Conservation (phyloP, 73 alveolate genomes). For the Stentor roeselii region DNA sequence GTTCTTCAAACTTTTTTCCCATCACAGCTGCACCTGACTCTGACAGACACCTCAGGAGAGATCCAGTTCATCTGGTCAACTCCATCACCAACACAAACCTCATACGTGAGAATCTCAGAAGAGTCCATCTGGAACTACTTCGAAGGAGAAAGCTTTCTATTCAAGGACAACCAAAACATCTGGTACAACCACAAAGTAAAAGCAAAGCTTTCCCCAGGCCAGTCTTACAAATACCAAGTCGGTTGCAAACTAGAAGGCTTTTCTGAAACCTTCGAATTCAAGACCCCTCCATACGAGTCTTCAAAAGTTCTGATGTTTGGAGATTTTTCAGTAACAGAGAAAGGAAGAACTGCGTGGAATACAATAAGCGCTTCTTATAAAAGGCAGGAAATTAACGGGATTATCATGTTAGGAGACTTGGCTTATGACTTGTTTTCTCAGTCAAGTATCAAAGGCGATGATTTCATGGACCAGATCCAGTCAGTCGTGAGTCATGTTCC, state of each 20-base stretch:
- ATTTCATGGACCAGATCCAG: not conserved
- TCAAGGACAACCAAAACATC: not conserved
- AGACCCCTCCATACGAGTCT: too few species aligned
- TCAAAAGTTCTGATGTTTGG: too few species aligned
- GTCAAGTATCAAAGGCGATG: not conserved
- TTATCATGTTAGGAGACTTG: not conserved
- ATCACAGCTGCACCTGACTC: slow-evolving; percentile 13
- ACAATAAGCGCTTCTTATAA: too few species aligned
- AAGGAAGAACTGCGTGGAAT: too few species aligned
- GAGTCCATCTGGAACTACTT: not conserved
- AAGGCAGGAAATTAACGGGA: not conserved
- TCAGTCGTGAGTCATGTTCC: not conserved
- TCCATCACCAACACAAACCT: slow-evolving; percentile 5
- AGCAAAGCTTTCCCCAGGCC: not conserved
- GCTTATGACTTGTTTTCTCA: not conserved
- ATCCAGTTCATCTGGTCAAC: not conserved
- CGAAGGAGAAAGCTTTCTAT: not conserved
- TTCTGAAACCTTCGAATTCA: too few species aligned
- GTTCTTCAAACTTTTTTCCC: too few species aligned
- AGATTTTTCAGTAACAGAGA: too few species aligned
- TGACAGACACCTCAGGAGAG: not conserved
- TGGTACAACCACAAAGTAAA: not conserved
- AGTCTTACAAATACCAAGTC: not conserved
- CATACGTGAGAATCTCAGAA: not conserved
- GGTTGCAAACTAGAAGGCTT: not conserved